Percentiles rank a stretch among this genome's conserved stretches.
These are phyloP conservation scores for Candolleomyces aberdarensis DNA, from an alignment of 768 basidiomycete genomes.

Conservation along the genomic window DNA sequence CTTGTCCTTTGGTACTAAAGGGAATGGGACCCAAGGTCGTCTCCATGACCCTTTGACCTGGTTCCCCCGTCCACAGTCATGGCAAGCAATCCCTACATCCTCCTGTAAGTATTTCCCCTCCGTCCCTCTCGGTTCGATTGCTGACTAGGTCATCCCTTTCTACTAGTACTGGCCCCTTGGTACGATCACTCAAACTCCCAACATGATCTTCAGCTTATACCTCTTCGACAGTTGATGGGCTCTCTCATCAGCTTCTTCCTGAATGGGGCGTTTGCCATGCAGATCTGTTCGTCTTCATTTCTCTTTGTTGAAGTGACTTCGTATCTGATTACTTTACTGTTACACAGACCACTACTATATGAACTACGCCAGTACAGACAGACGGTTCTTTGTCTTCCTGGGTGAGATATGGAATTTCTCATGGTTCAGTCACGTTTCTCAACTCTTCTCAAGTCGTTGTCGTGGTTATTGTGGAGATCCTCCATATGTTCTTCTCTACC, in stretches of 20 bases:
- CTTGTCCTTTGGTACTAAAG: too few species aligned
- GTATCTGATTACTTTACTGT: too few species aligned
- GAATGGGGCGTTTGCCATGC: slow-evolving; percentile 4
- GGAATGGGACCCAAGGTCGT: too few species aligned
- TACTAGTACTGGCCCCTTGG: slow-evolving; percentile 2
- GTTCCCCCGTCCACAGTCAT: not conserved
- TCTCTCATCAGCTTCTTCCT: slow-evolving; percentile 3
- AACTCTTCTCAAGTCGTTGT: not conserved
- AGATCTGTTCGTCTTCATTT: not conserved
- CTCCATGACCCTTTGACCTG: too few species aligned
- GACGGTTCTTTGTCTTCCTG: slow-evolving; percentile 1
- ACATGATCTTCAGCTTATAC: not conserved
- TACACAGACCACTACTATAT: slow-evolving; percentile 2
- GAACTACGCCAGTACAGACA: slow-evolving; percentile 3
- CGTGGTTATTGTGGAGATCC: not conserved
- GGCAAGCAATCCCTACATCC: not conserved
- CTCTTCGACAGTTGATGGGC: not conserved
- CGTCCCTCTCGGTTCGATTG: not conserved
- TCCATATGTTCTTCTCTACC: slow-evolving; percentile 1
- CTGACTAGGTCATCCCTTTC: not conserved
- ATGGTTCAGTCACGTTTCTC: not conserved
- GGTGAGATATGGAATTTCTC: not conserved
- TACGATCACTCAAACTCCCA: not conserved
- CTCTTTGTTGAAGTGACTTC: too few species aligned
- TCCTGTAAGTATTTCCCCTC: not conserved